Evolutionary conservation across 148 eudicot species (phyloP).

Genomic region (Nyssa sinensis): DNA sequence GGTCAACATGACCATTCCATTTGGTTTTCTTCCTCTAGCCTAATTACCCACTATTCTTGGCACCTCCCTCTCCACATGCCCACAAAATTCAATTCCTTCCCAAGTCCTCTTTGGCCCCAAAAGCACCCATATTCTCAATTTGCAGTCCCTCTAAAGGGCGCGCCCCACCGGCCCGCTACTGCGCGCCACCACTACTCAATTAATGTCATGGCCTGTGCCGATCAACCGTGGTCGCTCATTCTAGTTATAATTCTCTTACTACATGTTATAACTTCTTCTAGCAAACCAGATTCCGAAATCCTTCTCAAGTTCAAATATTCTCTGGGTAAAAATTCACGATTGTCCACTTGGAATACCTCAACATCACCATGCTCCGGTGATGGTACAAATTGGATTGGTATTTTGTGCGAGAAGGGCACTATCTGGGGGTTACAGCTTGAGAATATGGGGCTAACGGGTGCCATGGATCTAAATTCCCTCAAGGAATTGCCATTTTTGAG

Average conservation of each 20-base stretch:
- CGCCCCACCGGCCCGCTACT: slow-evolving; percentile 13
- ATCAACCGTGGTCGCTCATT: not conserved
- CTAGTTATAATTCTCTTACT: not conserved
- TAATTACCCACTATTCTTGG: not conserved
- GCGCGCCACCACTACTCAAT: slow-evolving; percentile 4
- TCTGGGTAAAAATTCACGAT: slow-evolving; percentile 14
- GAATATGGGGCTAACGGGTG: slow-evolving; percentile 36
- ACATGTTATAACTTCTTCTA: not conserved
- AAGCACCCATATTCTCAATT: not conserved
- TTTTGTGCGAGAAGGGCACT: slow-evolving; percentile 26
- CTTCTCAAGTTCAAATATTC: slow-evolving; percentile 37
- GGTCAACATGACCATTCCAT: not conserved
- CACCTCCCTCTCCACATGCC: slow-evolving; percentile 7
- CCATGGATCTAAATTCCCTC: slow-evolving; percentile 26
- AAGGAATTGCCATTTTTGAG: slow-evolving; percentile 20
- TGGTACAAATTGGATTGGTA: slow-evolving; percentile 40
- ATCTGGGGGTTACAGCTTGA: slow-evolving; percentile 50
- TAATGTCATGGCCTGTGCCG: not conserved
- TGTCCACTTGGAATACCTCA: slow-evolving; percentile 33
- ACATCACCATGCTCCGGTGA: slow-evolving; percentile 31
- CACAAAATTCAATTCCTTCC: slow-evolving; percentile 1
- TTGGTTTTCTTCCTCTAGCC: not conserved
- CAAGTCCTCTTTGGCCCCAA: not conserved
- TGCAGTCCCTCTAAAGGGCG: not conserved
- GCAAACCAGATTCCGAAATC: slow-evolving; percentile 23